A percentile compares a stretch with the other conserved stretches of the same genome.
phyloP scores from a whole-genome alignment of 2,329 filamentous ascomycete species.

The Emmonsia crescens region DNA sequence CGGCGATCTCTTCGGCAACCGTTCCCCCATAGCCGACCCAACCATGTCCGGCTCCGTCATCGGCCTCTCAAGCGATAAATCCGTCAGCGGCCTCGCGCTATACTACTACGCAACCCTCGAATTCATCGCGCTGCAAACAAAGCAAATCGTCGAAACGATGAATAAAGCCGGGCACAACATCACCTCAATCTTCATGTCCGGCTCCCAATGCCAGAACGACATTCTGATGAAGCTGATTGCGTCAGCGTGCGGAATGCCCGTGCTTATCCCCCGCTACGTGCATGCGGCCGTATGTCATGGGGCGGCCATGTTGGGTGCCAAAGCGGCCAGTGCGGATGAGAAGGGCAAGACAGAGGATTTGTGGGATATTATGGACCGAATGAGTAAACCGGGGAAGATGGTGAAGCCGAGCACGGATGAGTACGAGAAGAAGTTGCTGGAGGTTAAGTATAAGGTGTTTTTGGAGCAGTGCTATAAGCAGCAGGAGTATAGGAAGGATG shows the following conservation, averaged over 20 bases:
- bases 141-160: constrained; percentile 91
- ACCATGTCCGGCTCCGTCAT: constrained; percentile 87
- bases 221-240: constrained; percentile 87
- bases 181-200: constrained; percentile 95
- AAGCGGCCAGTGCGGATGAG: constrained; percentile 75
- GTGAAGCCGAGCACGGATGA: constrained; percentile 63
- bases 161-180: constrained; percentile 81
- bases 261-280: constrained; percentile 86
- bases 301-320: constrained; percentile 96
- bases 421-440: constrained; percentile 66
- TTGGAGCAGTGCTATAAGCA: constrained; percentile 83
- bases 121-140: constrained; percentile 94
- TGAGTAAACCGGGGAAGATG: constrained; percentile 85
- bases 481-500: constrained; percentile 64
- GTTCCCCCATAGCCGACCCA: constrained; percentile 83
- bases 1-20: constrained; percentile 93
- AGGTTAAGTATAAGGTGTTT: constrained; percentile 92
- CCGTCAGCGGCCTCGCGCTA: constrained; percentile 73
- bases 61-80: constrained; percentile 77
- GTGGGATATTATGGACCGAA: constrained; percentile 95
- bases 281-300: constrained; percentile 94
- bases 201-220: constrained; percentile 91
- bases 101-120: constrained; percentile 96
- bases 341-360: constrained; percentile 73
- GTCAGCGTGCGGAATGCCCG: constrained; percentile 81